Conservation (phyloP, 805 yeast species). For the Starmerella geochares region DNA sequence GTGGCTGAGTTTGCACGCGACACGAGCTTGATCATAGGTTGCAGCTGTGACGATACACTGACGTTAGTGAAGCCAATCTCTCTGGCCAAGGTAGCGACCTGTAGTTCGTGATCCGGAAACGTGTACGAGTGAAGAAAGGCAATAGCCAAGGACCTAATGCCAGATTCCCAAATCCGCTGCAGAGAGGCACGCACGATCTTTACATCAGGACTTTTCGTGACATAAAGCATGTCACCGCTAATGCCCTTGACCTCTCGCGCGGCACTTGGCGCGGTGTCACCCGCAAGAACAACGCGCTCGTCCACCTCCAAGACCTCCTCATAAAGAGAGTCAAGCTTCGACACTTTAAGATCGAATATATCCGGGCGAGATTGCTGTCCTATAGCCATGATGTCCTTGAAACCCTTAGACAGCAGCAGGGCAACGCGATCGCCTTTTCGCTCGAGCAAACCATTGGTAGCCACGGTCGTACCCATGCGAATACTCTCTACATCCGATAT, state of each 20-base stretch:
- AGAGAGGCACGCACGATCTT: conserved; percentile 38
- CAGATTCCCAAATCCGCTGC: conserved; percentile 41
- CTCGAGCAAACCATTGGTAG: conserved; percentile 88
- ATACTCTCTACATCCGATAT: conserved; percentile 47
- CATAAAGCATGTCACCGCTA: conserved; percentile 57
- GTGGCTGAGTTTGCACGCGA: conserved; percentile 67
- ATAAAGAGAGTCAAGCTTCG: conserved; percentile 61
- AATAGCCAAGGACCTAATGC: conserved; percentile 60
- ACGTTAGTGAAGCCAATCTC: conserved; percentile 59
- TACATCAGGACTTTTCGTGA: conserved; percentile 44
- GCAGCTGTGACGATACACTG: conserved; percentile 55
- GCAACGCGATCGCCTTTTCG: conserved; percentile 87
- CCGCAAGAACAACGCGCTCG: conserved; percentile 82
- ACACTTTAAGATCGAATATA: conserved; percentile 72
- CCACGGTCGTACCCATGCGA: conserved; percentile 90
- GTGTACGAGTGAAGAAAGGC: conserved; percentile 66
- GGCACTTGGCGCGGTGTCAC: conserved; percentile 44
- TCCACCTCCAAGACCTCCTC: conserved; percentile 72
- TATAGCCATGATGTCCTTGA: conserved; percentile 66
- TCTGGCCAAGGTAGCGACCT: conserved; percentile 50
- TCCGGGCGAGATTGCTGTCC: conserved; percentile 90
- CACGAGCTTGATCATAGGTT: conserved; percentile 71
- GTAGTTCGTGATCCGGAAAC: conserved; percentile 55
- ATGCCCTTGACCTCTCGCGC: conserved; percentile 40
- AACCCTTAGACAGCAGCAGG: conserved; percentile 77